Base-by-base conservation (phyloP, 2,329 filamentous ascomycete species). In the Colletotrichum orchidophilum region DNA sequence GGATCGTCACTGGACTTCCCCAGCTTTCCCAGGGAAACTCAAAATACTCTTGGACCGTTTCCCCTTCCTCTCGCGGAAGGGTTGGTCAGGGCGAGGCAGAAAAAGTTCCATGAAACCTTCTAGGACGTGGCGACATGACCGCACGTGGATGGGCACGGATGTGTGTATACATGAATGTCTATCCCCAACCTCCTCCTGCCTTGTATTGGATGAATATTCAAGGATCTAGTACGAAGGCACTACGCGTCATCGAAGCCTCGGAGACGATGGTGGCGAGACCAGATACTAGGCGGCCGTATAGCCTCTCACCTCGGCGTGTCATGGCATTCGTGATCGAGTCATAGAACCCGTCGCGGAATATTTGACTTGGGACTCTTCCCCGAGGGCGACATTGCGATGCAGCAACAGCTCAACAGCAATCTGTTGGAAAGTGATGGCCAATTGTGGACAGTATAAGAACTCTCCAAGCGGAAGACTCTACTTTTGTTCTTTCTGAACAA, bases 81-180 rank as follows among this genome's bases (percentile, higher is more conserved):
- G n/a, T n/a, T n/a, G n/a, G n/a, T 35, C 7, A 46, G 42, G 18
- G 27, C 11, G 7, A n/a, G 15, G 60, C 29, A 52, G 55, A 27
- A 21, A 27, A 27, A 29, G 8, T 26, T 18, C 29, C 49, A 27
- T 26, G 31, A 35, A 21, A 53, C 49, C 46, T 39, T 29, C 21
- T 21, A n/a, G 15, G 21, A 26, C 8, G 39, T 15, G 18, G 13
- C 24, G 24, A 53, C n/a, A 27, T 42, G 52, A 11, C 52, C n/a
- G 31, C 63, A 53, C 63, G 57, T 66, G 63, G 46, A 46, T 46
- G 39, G 21, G 46, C 63, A 61, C 31, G 39, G 54, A 46, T 46
- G 39, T 46, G 39, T 46, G 39, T n/a, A 21, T 46, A n/a, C 39
- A 46, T 46, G 1, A 27, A 13, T n/a, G n/a, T 29, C 7, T 13